Conservation (phyloP, 164 flowering plant species). For the Dillenia turbinata region DNA sequence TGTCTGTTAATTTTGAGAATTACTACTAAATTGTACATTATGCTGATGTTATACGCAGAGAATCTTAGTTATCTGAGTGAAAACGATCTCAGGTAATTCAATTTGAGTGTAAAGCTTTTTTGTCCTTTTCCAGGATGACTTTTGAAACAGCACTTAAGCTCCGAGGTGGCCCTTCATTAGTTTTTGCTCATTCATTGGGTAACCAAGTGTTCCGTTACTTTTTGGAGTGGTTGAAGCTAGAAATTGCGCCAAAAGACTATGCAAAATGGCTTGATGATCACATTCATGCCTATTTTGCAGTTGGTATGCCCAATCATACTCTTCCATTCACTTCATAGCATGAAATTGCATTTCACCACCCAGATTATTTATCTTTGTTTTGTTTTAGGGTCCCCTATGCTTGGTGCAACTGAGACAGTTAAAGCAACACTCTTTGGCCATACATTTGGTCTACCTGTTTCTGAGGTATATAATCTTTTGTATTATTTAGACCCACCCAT, state of each 20-base stretch:
- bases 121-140: slow-evolving; percentile 58
- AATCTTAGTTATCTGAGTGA: no score
- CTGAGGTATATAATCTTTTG: slow-evolving; percentile 57
- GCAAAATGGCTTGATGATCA: slow-evolving; percentile 88
- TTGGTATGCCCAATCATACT: slow-evolving; percentile 48
- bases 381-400: slow-evolving; percentile 79
- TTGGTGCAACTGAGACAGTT: slow-evolving; percentile 75
- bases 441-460: slow-evolving; percentile 87
- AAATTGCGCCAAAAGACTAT: slow-evolving; percentile 90
- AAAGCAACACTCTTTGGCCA: slow-evolving; percentile 74
- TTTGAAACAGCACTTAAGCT: slow-evolving; percentile 94
- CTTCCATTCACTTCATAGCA: no score
- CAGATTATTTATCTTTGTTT: slow-evolving; percentile 4
- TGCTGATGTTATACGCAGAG: no score
- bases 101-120: neutral
- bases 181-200: slow-evolving; percentile 97
- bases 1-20: no score
- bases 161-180: slow-evolving; percentile 96
- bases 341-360: no score
- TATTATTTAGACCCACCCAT: neutral
- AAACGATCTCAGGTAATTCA: no score
- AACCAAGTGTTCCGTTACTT: slow-evolving; percentile 94
- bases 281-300: slow-evolving; percentile 97
- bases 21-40: no score
- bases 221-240: slow-evolving; percentile 95